Percentiles rank a stretch among this genome's conserved stretches.
Conservation (phyloP, 768 basidiomycete genomes). For the Mycena crocata region DNA sequence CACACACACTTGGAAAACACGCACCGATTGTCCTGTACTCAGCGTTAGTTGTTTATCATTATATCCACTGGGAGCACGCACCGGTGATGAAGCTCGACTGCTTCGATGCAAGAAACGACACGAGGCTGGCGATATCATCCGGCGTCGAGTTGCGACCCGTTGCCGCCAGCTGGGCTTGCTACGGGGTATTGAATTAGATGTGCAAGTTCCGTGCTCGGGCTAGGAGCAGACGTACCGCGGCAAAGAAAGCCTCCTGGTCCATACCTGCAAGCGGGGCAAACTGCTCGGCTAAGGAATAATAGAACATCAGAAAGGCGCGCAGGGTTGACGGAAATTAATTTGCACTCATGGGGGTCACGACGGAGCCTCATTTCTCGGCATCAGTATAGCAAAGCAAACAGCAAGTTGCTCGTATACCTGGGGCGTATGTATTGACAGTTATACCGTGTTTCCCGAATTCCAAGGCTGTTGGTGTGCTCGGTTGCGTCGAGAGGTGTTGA, state of each 20-base stretch:
- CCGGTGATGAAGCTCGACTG: conserved; percentile 46
- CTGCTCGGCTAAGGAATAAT: background rate
- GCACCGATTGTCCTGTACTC: conserved; percentile 7
- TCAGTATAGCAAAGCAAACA: background rate
- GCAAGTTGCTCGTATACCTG: conserved; percentile 9
- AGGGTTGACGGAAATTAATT: background rate
- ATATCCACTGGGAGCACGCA: background rate
- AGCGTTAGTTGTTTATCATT: background rate
- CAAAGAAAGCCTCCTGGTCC: background rate
- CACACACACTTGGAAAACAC: background rate
- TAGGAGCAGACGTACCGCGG: background rate
- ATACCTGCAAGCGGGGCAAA: background rate
- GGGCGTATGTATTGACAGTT: conserved; percentile 31
- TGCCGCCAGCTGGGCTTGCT: conserved; percentile 32
- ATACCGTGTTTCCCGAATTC: conserved; percentile 31
- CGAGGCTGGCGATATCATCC: conserved; percentile 41
- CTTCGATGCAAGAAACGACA: conserved; percentile 46
- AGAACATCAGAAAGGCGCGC: background rate
- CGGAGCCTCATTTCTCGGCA: background rate
- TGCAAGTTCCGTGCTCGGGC: background rate
- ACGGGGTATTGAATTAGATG: background rate
- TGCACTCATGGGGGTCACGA: background rate
- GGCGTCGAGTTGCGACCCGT: conserved; percentile 36
- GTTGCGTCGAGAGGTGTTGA: background rate
- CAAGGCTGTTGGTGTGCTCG: background rate